Conservation (phyloP, 106 monocot genomes). For the Dioscorea zingiberensis region DNA sequence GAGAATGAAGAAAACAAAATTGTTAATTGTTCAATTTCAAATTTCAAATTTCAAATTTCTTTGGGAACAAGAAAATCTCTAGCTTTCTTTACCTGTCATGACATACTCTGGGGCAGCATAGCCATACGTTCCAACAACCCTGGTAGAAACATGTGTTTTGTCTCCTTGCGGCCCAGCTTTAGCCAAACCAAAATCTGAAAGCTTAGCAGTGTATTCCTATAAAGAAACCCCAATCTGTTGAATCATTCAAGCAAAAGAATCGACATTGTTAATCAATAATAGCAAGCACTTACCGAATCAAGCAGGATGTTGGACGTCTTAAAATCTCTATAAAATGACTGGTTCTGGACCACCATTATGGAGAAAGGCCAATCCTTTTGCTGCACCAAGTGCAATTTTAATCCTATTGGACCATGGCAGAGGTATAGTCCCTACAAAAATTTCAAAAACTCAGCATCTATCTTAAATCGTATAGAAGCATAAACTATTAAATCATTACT, state of each 20-base stretch:
- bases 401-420: constrained; percentile 85
- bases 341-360: constrained; percentile 71
- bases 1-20: no score
- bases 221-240: constrained; percentile 1
- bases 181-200: constrained; percentile 92
- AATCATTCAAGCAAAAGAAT: background rate
- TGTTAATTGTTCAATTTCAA: no score
- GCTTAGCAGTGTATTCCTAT: constrained; percentile 86
- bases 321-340: constrained; percentile 87
- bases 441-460: background rate
- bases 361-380: no score
- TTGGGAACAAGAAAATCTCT: no score
- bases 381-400: constrained; percentile 83
- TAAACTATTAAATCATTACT: no score
- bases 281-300: constrained; percentile 38
- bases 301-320: constrained; percentile 90
- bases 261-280: no score
- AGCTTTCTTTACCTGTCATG: constrained; percentile 96
- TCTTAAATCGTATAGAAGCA: no score
- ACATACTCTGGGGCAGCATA: constrained; percentile 97
- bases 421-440: constrained; percentile 65
- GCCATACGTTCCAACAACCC: constrained; percentile 91
- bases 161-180: constrained; percentile 93
- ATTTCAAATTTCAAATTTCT: no score
- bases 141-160: constrained; percentile 86